Base-by-base conservation (phyloP, 2,329 filamentous ascomycete genomes). In the Cercospora sesami region DNA sequence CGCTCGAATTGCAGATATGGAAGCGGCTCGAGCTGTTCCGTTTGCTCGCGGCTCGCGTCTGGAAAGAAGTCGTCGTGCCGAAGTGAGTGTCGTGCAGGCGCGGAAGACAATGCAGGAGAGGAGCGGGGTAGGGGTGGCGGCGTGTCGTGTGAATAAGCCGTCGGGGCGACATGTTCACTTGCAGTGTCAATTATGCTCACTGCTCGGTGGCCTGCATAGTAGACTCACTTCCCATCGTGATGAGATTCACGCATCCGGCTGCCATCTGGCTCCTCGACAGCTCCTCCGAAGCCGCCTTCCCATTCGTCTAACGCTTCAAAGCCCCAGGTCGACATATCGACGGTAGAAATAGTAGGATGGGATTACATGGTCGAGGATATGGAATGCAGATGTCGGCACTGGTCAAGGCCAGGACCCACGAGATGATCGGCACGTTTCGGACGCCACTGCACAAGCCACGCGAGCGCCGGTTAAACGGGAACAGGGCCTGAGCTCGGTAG, bases 311-410 rank as follows among this genome's bases (percentile, higher is more conserved):
- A n/a, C n/a, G n/a, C 21, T 7, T 63, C 64, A 16, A 66, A 61
- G 18, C 42, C 33, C 68, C 68, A 65, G 8, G 64, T 31, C 55
- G 65, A 63, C 65, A 65, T 69, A 51, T 65, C 60, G 53, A 66
- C 45, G 26, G n/a, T 58, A 30, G 53, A n/a, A 28, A 31, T 33
- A 28, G 53, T 58, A 5, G 26, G 14, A 21, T 23, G 26, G 26
- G 53, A n/a, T 58, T n/a, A 30, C 26, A 28, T 58, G 26, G 26
- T 58, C 23, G 53, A 58, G 21, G 26, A 30, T 18, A 28, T 28
- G 26, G 48, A 26, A 31, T 12, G 53, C 21, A 58, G 2, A 28
- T 18, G 53, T 30, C 26, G 26, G 14, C 18, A 26, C 12, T 30
- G 53, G 53, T 21, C 26, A 48, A 60, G 64, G 60, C 18, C 33